Percentiles rank a stretch among this genome's conserved stretches.
phyloP scores from a whole-genome alignment of 192 early-diverging fungal species.

The Coemansia sp. region DNA sequence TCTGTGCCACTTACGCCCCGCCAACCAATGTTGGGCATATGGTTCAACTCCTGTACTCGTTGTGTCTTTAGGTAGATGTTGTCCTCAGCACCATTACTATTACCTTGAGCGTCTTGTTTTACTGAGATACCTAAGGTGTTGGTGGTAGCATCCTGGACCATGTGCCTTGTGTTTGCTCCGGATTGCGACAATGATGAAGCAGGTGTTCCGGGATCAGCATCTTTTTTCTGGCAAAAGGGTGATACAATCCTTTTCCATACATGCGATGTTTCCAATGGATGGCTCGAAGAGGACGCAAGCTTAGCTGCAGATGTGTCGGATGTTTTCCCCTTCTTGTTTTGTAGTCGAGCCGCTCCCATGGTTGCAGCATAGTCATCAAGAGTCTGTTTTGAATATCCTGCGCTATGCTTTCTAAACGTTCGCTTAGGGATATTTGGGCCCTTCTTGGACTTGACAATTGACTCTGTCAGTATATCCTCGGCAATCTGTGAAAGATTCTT shows the following conservation, averaged over 20 bases:
- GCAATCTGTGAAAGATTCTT: slow-evolving; percentile 22
- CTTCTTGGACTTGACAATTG: slow-evolving; percentile 2
- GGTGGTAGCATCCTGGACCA: not conserved
- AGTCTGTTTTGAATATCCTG: not conserved
- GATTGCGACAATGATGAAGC: not conserved
- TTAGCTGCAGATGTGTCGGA: not conserved
- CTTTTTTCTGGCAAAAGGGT: slow-evolving; percentile 8
- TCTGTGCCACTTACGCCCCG: not conserved
- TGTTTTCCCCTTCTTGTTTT: not conserved
- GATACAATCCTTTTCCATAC: slow-evolving; percentile 13
- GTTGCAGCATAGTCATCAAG: not conserved
- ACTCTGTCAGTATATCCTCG: slow-evolving; percentile 6
- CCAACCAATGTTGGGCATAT: slow-evolving; percentile 2
- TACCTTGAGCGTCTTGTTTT: not conserved
- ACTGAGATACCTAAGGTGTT: not conserved
- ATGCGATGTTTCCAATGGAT: not conserved
- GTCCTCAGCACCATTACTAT: not conserved
- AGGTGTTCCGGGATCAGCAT: not conserved
- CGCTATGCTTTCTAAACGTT: slow-evolving; percentile 9
- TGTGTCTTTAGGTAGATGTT: not conserved
- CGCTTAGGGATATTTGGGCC: slow-evolving; percentile 12
- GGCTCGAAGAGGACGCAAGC: not conserved
- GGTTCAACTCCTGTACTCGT: not conserved
- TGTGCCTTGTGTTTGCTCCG: not conserved
- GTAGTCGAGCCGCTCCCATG: not conserved